phyloP scores from a whole-genome alignment of 2,329 filamentous ascomycete genomes.

The Penicillium paneum region DNA sequence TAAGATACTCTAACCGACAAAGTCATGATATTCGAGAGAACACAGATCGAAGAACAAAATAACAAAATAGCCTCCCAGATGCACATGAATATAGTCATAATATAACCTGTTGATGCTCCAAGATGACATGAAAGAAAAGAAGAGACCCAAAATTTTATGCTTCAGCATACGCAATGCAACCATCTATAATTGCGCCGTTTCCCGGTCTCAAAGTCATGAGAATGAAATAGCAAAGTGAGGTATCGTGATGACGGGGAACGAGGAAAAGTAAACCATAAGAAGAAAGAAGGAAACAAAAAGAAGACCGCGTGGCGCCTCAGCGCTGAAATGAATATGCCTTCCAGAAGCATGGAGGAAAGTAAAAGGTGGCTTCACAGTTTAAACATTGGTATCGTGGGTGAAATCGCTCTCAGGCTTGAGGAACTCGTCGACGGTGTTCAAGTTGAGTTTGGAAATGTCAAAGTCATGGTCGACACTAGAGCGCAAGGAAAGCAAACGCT shows the following conservation, averaged over 20 bases:
- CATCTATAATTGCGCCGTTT: constrained; percentile 38
- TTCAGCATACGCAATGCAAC: constrained; percentile 35
- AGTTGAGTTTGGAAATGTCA: constrained; percentile 27
- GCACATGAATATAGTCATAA: constrained; percentile 32
- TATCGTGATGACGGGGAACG: constrained; percentile 20
- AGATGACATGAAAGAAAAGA: constrained; percentile 17
- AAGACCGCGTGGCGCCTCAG: neutral
- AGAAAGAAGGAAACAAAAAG: constrained; percentile 6
- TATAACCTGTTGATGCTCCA: constrained; percentile 31
- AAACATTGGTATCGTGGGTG: constrained; percentile 7
- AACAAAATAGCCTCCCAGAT: constrained; percentile 34
- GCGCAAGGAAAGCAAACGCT: constrained; percentile 36
- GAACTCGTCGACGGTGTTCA: constrained; percentile 17
- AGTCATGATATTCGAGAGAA: neutral
- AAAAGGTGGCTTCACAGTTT: constrained; percentile 1
- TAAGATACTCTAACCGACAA: constrained; percentile 12
- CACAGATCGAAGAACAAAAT: constrained; percentile 1
- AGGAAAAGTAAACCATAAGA: constrained; percentile 6
- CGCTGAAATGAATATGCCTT: constrained; percentile 11
- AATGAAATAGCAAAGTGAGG: constrained; percentile 16
- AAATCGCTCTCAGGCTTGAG: constrained; percentile 9
- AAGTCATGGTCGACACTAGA: constrained; percentile 35
- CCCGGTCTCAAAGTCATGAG: constrained; percentile 20
- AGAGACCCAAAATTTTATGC: constrained; percentile 25
- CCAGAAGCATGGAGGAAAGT: constrained; percentile 14